A percentile compares a stretch with the other conserved stretches of the same genome.
phyloP scores from a whole-genome alignment of 441 rosid genomes.

The Gossypium aridum region DNA sequence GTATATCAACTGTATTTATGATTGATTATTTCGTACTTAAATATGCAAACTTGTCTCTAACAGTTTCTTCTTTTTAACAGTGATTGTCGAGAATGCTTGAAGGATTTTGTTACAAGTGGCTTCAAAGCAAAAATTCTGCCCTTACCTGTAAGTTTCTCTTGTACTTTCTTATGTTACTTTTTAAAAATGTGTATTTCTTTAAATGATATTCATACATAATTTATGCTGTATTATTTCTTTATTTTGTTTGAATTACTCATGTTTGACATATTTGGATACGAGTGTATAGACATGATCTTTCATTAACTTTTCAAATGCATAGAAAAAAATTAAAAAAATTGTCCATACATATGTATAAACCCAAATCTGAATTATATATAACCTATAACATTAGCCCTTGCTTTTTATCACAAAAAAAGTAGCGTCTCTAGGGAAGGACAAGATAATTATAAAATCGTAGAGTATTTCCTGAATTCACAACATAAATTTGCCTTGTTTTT shows the following conservation, averaged over 20 bases:
- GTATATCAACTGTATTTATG: conserved; percentile 23
- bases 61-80: conserved; percentile 23
- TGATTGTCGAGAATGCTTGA: conserved; percentile 32
- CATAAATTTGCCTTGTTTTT: not conserved
- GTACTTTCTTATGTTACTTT: not conserved
- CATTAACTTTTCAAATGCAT: no score
- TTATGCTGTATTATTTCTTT: no score
- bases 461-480: not conserved
- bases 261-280: no score
- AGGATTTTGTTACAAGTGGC: conserved; percentile 41
- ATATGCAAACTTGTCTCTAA: not conserved
- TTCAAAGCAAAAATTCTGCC: conserved; percentile 43
- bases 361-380: no score
- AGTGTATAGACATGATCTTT: no score
- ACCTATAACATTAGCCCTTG: not conserved
- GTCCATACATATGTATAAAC: no score
- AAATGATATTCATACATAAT: no score
- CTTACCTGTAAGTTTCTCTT: conserved; percentile 37
- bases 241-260: no score
- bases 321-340: no score
- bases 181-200: not conserved
- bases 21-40: not conserved
- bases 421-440: not conserved
- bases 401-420: not conserved
- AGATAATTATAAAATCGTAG: not conserved